A percentile compares a stretch with the other conserved stretches of the same genome.
Evolutionary conservation across 192 early-diverging fungal genomes (phyloP).

Genomic region (Dissophora ornata): DNA sequence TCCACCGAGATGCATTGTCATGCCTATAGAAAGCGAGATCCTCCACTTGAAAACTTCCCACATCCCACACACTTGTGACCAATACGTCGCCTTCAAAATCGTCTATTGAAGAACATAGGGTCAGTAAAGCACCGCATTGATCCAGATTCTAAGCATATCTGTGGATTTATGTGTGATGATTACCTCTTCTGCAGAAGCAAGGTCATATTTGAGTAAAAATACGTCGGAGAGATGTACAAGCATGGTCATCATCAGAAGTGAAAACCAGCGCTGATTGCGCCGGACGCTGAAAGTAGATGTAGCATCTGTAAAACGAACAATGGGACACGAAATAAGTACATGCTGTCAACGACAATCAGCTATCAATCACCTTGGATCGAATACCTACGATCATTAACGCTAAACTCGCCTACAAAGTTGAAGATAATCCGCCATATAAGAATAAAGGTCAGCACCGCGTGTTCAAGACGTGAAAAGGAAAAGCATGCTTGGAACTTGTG

Average conservation of each 20-base stretch:
- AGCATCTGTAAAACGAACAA: slow-evolving; percentile 15
- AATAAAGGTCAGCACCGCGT: neutral
- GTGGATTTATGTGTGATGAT: no score
- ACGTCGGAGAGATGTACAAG: slow-evolving; percentile 40
- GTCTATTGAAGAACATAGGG: slow-evolving; percentile 28
- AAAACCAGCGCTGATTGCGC: slow-evolving; percentile 44
- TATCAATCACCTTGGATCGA: neutral
- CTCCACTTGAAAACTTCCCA: slow-evolving; percentile 37
- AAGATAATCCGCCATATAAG: neutral
- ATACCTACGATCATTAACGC: slow-evolving; percentile 38
- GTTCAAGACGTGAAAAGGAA: no score
- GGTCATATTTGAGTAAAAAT: slow-evolving; percentile 37
- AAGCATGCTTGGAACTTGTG: no score
- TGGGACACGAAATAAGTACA: neutral
- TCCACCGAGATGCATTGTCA: slow-evolving; percentile 40
- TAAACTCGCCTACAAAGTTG: slow-evolving; percentile 26
- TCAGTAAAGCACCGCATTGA: no score
- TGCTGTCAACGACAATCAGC: neutral
- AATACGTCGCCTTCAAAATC: slow-evolving; percentile 38
- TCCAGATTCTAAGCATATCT: no score
- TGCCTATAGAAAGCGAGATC: slow-evolving; percentile 34
- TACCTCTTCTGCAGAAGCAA: slow-evolving; percentile 39
- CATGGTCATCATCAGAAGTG: slow-evolving; percentile 44
- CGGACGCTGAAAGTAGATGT: slow-evolving; percentile 19
- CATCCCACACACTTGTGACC: slow-evolving; percentile 23